Percentiles rank a stretch among this genome's conserved stretches.
Conservation (phyloP, 1,139 yeast species). For the Maudiozyma humilis region DNA sequence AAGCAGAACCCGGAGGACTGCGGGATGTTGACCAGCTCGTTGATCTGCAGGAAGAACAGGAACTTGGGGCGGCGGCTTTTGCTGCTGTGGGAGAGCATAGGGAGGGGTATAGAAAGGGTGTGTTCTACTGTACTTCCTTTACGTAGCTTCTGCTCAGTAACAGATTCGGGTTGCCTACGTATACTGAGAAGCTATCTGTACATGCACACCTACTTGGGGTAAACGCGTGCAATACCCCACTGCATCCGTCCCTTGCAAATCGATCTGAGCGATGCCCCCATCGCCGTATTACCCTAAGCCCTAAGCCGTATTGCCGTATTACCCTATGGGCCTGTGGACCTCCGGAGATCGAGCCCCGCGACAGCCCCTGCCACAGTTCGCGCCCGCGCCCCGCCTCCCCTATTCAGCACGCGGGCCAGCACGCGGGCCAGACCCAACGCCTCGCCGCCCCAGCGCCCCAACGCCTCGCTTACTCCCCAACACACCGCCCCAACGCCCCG, state of each 20-base stretch:
- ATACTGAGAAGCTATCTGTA: neutral
- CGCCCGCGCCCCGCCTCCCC: too few relatives aligned
- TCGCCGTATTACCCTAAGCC: too few relatives aligned
- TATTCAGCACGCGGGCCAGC: neutral
- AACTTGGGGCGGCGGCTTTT: conserved; percentile 41
- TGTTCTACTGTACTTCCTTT: conserved; percentile 1
- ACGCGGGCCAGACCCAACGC: neutral
- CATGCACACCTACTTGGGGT: neutral
- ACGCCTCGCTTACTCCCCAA: neutral
- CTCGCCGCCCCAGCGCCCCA: neutral
- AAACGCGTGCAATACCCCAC: too few relatives aligned
- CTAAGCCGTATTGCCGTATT: too few relatives aligned
- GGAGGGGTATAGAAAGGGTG: too few relatives aligned
- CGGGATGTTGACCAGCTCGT: conserved; percentile 75
- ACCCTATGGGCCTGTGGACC: too few relatives aligned
- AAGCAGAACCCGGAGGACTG: conserved; percentile 63
- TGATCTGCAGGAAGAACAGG: conserved; percentile 49
- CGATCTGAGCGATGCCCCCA: too few relatives aligned
- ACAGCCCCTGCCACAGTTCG: too few relatives aligned
- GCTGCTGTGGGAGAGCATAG: conserved; percentile 12
- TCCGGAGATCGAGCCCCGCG: too few relatives aligned
- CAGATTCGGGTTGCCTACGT: neutral
- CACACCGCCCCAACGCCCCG: neutral
- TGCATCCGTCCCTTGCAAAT: too few relatives aligned
- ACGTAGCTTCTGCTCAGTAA: neutral